Conservation (phyloP, 495 filamentous ascomycete species). For the Penicillium roqueforti region DNA sequence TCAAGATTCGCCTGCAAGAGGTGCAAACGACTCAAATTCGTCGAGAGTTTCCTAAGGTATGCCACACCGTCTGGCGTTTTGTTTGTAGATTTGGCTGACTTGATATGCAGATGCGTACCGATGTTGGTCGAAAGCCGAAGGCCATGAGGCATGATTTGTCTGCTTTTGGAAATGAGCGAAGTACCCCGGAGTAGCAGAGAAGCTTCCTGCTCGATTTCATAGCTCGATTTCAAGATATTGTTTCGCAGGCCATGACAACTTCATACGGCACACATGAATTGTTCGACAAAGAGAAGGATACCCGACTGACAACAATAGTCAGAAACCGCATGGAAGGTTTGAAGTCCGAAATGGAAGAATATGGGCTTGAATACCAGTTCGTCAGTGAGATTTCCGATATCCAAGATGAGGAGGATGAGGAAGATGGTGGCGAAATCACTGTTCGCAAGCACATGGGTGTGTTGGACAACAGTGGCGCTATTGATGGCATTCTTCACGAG, state of each 20-base stretch:
- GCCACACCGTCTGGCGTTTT: background rate
- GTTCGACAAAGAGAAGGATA: background rate
- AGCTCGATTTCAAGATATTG: background rate
- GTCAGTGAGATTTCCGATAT: background rate
- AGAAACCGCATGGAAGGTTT: background rate
- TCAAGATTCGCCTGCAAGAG: background rate
- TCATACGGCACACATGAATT: background rate
- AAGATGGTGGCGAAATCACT: background rate
- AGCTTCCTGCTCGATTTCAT: background rate
- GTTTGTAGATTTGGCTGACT: background rate
- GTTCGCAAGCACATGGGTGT: background rate
- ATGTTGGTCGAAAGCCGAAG: background rate
- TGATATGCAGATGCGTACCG: background rate
- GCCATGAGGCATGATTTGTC: background rate
- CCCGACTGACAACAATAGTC: background rate
- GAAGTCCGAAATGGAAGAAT: background rate
- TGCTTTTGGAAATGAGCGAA: background rate
- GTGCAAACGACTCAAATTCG: background rate
- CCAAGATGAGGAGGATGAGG: background rate
- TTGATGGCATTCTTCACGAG: background rate
- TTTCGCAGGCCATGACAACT: background rate
- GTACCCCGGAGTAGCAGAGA: background rate
- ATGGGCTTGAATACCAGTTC: background rate
- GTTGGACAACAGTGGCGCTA: background rate
- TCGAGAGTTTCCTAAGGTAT: background rate